Base-by-base conservation (phyloP, 768 basidiomycete genomes). In the Mycena amicta region DNA sequence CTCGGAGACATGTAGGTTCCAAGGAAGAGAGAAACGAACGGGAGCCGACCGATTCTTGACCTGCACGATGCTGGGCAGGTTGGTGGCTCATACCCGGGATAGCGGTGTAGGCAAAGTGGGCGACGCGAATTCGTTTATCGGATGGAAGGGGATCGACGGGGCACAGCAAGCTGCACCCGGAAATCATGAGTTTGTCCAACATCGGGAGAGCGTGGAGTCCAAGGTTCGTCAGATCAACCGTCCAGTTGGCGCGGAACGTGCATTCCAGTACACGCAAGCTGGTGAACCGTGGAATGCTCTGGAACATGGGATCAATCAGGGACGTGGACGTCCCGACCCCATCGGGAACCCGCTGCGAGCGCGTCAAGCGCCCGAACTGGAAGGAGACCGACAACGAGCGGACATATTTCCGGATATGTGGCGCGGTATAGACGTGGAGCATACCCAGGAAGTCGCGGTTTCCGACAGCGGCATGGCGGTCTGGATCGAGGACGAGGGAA, bases 11-110 rank as follows among this genome's bases (percentile, higher is more conserved):
- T 3, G 25, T 40, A 2, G 59, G 59, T 23, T 60, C 53, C 11
- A 60, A 50, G 15, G 53, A 29, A 22, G 59, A 55, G 29, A 60
- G 53, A 30, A 60, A 60, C 6, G 53, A 52, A n/a, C 59, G 53
- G 28, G 18, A 37, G 27, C 8, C n/a, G 23, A 4, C 18, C 20
- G 40, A n/a, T 15, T 28, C 49, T 6, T 22, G 29, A 43, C 28
- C 8, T 6, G 12, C 13, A 15, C 13, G 43, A 15, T 23, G 43
- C 20, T 15, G 8, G 15, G 5, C 8, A 8, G 20, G 43, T 13
- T 8, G 15, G 43, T 45, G 43, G 5, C 16, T 1, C n/a, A 60
- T 43, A 4, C 40, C 50, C 8, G 59, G 59, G 50, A 60, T 60
- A 8, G 27, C 53, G 40, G 49, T 60, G 43, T 26, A 60, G 28